phyloP scores from a whole-genome alignment of 164 flowering plant species.

The Vitis rotundifolia region DNA sequence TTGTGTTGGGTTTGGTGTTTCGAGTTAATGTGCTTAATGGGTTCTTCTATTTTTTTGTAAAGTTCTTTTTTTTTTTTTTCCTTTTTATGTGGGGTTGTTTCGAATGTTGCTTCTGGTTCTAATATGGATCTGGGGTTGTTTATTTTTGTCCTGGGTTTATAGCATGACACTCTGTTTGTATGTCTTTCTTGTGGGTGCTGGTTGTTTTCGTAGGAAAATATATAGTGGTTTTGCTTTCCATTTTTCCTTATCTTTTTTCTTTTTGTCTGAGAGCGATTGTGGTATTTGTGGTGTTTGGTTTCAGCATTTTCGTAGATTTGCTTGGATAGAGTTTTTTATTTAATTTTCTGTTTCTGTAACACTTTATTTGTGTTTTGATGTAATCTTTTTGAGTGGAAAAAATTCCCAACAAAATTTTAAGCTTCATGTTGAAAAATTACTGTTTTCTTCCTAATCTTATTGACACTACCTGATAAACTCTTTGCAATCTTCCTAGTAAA shows the following conservation, averaged over 20 bases:
- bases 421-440: too few species aligned
- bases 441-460: too few species aligned
- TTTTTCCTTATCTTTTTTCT: too few species aligned
- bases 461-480: too few species aligned
- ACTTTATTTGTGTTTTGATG: not conserved
- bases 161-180: not conserved
- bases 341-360: not conserved
- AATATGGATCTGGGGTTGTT: constrained; percentile 26
- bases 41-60: not conserved
- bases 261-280: too few species aligned
- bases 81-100: constrained; percentile 3
- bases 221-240: not conserved
- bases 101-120: not conserved
- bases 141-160: constrained; percentile 1
- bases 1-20: not conserved
- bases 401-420: too few species aligned
- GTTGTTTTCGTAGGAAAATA: not conserved
- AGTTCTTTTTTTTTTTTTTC: constrained; percentile 4
- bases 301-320: not conserved
- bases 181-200: not conserved
- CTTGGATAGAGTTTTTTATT: not conserved
- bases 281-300: not conserved
- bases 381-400: too few species aligned
- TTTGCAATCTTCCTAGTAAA: too few species aligned
- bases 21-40: constrained; percentile 17